Evolutionary conservation across 345 rosid genomes (phyloP), one percentile per base, ranked within the genome.

Genomic region (Bruguiera gymnorhiza): DNA sequence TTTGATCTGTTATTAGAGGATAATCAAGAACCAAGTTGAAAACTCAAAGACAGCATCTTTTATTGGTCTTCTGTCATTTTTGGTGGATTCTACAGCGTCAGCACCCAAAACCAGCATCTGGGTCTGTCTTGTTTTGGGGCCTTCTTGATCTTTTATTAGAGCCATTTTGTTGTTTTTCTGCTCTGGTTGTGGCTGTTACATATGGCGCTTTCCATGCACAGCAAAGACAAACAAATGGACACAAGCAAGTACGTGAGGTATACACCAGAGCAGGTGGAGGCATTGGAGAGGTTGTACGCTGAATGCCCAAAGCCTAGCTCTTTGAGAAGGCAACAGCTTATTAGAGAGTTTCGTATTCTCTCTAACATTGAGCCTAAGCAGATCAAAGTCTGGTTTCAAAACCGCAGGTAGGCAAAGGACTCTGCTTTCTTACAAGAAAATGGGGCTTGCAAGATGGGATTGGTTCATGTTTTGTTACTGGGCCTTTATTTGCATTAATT

Each of bases 301-400:
- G 94, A 89, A 81, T 89, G 91, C 74, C 93, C 93, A 34, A 88
- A 88, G 85, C 93, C 93, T 64, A 86, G 86, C 70, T 88, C 93
- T 59, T 71, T 88, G 60, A 83, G 85, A 75, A 76, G 91, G 76
- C 94, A 89, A 30, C 91, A 89, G 82, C 86, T 89, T 70, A 86
- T 86, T 57, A 70, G 88, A 78, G 94, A 89, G 77, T 86, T 89
- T 51, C 86, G 88, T 58, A 81, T 86, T 68, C 90, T 86, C 73
- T 70, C 73, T 63, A 84, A 86, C 79, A 86, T 86, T 69, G 90
- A 86, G 73, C 88, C 90, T 34, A 86, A 81, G 32, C 88, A 86
- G 84, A 86, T 86, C 83, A 86, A 86, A 82, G 88, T 86, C 74
- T 86, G 90, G 90, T 86, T 86, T 75, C 90, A 86, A 61, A 86